A percentile compares a stretch with the other conserved stretches of the same genome.
phyloP scores from a whole-genome alignment of 108 stramenopile genomes.

The Phaeodactylum tricornutum region DNA sequence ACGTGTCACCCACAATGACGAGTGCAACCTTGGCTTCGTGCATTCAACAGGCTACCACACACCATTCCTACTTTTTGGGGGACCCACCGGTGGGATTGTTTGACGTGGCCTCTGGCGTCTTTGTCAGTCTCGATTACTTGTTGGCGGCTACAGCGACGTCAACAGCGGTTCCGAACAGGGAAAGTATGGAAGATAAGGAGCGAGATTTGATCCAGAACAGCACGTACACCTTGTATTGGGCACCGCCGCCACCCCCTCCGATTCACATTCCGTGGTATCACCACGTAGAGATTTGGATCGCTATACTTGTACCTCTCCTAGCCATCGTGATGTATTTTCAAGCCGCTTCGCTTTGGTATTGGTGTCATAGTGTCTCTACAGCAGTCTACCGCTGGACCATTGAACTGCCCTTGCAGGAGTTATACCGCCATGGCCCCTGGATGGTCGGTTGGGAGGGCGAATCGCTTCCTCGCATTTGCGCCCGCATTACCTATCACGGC shows the following conservation, averaged over 20 bases:
- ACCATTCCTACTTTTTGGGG: no score
- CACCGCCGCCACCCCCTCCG: background rate
- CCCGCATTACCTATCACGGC: constrained; percentile 40
- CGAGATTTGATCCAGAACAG: no score
- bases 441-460: constrained; percentile 47
- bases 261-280: background rate
- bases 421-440: constrained; percentile 47
- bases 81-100: no score
- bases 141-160: no score
- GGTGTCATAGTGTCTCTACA: background rate
- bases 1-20: constrained; percentile 6
- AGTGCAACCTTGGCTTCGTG: constrained; percentile 1
- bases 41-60: constrained; percentile 7
- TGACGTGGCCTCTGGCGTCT: no score
- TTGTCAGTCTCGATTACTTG: no score
- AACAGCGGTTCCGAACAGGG: no score
- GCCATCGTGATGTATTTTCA: background rate
- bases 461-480: constrained; percentile 32
- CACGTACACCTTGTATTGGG: constrained; percentile 1
- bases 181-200: no score
- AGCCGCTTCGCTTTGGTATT: background rate
- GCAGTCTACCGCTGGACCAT: constrained; percentile 5
- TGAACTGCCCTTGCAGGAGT: constrained; percentile 37
- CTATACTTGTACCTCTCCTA: no score
- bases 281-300: background rate